Conservation (phyloP, 306 rosid species). For the Inga oerstediana region DNA sequence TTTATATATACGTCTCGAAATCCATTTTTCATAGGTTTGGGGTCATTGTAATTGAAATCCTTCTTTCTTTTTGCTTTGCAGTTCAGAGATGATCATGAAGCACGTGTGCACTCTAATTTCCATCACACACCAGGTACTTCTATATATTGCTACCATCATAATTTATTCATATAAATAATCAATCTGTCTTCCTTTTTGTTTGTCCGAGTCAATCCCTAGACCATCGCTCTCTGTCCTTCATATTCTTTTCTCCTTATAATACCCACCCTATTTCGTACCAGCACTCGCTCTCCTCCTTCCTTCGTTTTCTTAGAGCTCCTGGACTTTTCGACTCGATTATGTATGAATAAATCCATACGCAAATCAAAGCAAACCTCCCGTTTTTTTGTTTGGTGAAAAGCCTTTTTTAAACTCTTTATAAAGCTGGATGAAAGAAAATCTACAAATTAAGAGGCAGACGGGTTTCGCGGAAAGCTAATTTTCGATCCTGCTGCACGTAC, state of each 20-base stretch:
- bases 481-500: not conserved
- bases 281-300: conserved; percentile 27
- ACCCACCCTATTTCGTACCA: conserved; percentile 33
- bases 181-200: conserved; percentile 38
- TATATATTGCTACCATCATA: not conserved
- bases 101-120: conserved; percentile 86
- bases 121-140: conserved; percentile 63
- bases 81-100: conserved; percentile 58
- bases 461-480: not conserved
- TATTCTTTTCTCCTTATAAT: conserved; percentile 3
- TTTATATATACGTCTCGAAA: conserved; percentile 28
- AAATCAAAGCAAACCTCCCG: not conserved
- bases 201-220: conserved; percentile 29
- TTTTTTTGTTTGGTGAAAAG: not conserved
- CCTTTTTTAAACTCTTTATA: not conserved
- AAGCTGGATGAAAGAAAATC: not conserved
- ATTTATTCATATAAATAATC: conserved; percentile 35
- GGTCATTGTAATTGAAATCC: conserved; percentile 46
- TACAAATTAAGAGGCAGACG: not conserved
- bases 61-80: conserved; percentile 40
- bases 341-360: not conserved
- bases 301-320: not conserved
- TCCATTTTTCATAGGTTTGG: conserved; percentile 44
- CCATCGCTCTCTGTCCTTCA: conserved; percentile 31
- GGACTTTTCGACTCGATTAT: not conserved